Percentiles rank a stretch among this genome's conserved stretches.
phyloP scores from a whole-genome alignment of 805 yeast genomes.

The Sugiyamaella valdiviana region DNA sequence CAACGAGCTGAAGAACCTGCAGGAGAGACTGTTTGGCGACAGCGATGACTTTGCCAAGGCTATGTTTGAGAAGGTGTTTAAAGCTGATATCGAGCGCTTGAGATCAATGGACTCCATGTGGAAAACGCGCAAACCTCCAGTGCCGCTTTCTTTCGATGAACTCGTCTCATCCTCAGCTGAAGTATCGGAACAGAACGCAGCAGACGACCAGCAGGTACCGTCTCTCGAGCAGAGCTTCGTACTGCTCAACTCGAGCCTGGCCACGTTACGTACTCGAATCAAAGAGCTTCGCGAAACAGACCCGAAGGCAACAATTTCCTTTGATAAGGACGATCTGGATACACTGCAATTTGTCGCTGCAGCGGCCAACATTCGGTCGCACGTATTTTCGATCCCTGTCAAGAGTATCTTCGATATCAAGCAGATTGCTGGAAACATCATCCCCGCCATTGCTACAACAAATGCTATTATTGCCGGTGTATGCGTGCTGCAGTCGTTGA shows the following conservation, averaged over 20 bases:
- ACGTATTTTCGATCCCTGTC: constrained; percentile 59
- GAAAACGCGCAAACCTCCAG: constrained; percentile 66
- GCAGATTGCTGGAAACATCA: constrained; percentile 93
- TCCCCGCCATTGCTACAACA: constrained; percentile 97
- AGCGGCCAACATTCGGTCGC: constrained; percentile 72
- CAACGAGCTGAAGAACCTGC: constrained; percentile 32
- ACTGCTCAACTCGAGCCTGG: constrained; percentile 47
- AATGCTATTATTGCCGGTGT: constrained; percentile 93
- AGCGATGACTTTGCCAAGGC: constrained; percentile 28
- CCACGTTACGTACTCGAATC: constrained; percentile 46
- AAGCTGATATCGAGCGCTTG: constrained; percentile 72
- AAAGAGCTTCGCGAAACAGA: constrained; percentile 29
- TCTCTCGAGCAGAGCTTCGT: constrained; percentile 53
- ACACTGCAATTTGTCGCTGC: constrained; percentile 84
- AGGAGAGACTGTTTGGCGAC: constrained; percentile 27
- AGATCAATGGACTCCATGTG: constrained; percentile 67
- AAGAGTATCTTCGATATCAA: constrained; percentile 82
- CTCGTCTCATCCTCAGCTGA: constrained; percentile 19
- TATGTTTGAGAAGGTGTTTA: constrained; percentile 45
- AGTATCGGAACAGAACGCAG: constrained; percentile 21
- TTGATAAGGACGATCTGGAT: constrained; percentile 94
- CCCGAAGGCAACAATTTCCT: constrained; percentile 40
- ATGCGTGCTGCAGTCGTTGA: constrained; percentile 67
- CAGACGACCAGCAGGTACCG: constrained; percentile 49
- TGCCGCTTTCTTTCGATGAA: constrained; percentile 43